These are phyloP conservation scores for Cyberlindnera americana DNA, from an alignment of 805 yeast species.

Conservation along the genomic window DNA sequence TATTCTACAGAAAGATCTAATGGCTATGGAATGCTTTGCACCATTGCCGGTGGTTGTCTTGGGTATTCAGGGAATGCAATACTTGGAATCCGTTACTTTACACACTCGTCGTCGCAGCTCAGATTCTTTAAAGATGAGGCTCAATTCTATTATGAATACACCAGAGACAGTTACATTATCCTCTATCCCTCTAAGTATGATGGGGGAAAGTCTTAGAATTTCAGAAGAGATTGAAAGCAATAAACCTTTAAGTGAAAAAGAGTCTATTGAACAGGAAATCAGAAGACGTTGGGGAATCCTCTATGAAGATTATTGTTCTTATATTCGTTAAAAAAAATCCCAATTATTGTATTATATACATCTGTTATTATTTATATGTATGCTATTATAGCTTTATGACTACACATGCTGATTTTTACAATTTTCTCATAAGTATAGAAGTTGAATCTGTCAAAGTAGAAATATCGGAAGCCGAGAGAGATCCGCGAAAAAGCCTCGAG, in stretches of 20 bases:
- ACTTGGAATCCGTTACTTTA: constrained; percentile 1
- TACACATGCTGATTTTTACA: too few relatives aligned
- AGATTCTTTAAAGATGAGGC: constrained; percentile 9
- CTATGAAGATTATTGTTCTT: constrained; percentile 9
- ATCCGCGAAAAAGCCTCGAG: too few relatives aligned
- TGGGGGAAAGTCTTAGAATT: constrained; percentile 7
- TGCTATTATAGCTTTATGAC: too few relatives aligned
- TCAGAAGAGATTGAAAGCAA: constrained; percentile 1
- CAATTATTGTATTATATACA: background rate
- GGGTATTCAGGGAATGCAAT: constrained; percentile 2
- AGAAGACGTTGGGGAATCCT: constrained; percentile 1
- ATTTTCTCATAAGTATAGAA: too few relatives aligned
- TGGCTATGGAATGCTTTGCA: constrained; percentile 13
- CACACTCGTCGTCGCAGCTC: constrained; percentile 3
- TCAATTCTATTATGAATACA: constrained; percentile 9
- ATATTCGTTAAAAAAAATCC: constrained; percentile 1
- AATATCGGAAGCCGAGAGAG: too few relatives aligned
- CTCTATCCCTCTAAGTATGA: background rate
- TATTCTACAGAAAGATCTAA: constrained; percentile 3
- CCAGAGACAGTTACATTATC: constrained; percentile 2
- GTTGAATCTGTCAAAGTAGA: too few relatives aligned
- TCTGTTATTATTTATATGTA: background rate
- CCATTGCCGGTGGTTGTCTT: constrained; percentile 5
- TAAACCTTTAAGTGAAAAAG: background rate
- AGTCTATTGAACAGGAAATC: background rate